phyloP scores from a whole-genome alignment of 139 green algal species.

The Haematococcus lacustris region DNA sequence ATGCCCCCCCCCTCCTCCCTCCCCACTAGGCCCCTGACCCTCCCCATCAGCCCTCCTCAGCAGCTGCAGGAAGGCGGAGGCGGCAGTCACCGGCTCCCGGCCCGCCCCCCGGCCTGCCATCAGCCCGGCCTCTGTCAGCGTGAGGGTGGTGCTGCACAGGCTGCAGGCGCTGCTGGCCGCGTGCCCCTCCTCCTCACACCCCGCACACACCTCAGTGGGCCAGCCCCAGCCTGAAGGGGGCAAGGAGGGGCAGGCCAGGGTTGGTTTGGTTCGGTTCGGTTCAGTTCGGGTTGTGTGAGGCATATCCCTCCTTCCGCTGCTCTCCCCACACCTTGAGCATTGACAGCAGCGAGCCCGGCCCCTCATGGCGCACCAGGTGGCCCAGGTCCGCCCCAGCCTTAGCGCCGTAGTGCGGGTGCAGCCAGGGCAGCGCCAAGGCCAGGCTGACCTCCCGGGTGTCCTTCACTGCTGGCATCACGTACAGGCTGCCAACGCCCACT shows the following conservation, averaged over 20 bases:
- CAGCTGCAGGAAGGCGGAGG: conserved; percentile 85
- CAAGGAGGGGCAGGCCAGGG: no score
- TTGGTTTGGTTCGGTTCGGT: no score
- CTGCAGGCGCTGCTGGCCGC: conserved; percentile 49
- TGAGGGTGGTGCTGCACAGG: conserved; percentile 71
- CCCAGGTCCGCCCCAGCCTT: conserved; percentile 89
- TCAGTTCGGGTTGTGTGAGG: no score
- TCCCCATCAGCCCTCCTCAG: conserved; percentile 49
- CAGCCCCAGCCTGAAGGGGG: conserved; percentile 59
- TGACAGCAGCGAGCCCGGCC: conserved; percentile 70
- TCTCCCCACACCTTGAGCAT: conserved; percentile 76
- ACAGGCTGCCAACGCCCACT: conserved; percentile 1
- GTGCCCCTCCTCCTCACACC: conserved; percentile 66
- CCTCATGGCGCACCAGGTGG: conserved; percentile 93
- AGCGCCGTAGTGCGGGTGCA: conserved; percentile 54
- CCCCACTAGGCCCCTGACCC: no score
- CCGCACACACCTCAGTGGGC: conserved; percentile 75
- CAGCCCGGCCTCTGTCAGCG: conserved; percentile 77
- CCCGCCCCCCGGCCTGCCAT: conserved; percentile 57
- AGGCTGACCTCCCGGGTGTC: conserved; percentile 71
- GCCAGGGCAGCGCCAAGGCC: conserved; percentile 76
- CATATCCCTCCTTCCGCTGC: no score
- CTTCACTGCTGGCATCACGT: conserved; percentile 61
- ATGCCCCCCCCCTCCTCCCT: no score
- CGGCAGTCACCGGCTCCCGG: conserved; percentile 49